A percentile compares a stretch with the other conserved stretches of the same genome.
Evolutionary conservation across 345 rosid genomes (phyloP).

Genomic region (Citrus mangshanensis): DNA sequence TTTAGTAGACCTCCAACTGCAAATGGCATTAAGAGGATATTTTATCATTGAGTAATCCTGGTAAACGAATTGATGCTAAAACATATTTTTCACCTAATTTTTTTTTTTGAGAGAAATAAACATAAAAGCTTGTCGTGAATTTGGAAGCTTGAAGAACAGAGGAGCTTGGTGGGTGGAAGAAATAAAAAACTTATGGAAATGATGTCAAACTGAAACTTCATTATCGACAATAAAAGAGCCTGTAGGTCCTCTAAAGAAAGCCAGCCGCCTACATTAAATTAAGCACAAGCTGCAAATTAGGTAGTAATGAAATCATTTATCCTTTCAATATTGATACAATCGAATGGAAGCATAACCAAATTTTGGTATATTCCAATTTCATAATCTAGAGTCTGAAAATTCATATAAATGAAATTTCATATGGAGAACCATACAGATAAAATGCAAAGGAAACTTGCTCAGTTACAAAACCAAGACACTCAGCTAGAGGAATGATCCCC

Average conservation of each 20-base stretch:
- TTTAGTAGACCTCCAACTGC: slow-evolving; percentile 53
- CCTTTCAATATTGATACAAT: background rate
- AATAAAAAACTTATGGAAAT: background rate
- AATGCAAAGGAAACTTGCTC: slow-evolving; percentile 28
- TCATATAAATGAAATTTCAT: background rate
- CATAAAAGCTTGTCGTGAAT: background rate
- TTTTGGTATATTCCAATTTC: background rate
- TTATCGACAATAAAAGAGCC: slow-evolving; percentile 11
- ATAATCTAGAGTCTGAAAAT: background rate
- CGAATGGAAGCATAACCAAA: background rate
- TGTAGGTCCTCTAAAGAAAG: slow-evolving; percentile 49
- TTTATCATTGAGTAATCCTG: background rate
- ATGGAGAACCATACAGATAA: background rate
- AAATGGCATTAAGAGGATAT: background rate
- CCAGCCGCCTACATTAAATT: slow-evolving; percentile 42
- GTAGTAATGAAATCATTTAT: background rate
- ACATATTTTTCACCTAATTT: background rate
- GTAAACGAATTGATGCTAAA: background rate
- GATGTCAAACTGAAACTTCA: background rate
- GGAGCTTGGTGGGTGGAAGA: background rate
- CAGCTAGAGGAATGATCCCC: slow-evolving; percentile 52
- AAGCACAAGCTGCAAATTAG: slow-evolving; percentile 11
- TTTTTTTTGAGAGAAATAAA: background rate
- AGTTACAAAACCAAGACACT: slow-evolving; percentile 50
- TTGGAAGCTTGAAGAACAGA: background rate